Percentiles rank a stretch among this genome's conserved stretches.
Evolutionary conservation across 192 early-diverging fungal species (phyloP).

Genomic region (Mortierella claussenii): DNA sequence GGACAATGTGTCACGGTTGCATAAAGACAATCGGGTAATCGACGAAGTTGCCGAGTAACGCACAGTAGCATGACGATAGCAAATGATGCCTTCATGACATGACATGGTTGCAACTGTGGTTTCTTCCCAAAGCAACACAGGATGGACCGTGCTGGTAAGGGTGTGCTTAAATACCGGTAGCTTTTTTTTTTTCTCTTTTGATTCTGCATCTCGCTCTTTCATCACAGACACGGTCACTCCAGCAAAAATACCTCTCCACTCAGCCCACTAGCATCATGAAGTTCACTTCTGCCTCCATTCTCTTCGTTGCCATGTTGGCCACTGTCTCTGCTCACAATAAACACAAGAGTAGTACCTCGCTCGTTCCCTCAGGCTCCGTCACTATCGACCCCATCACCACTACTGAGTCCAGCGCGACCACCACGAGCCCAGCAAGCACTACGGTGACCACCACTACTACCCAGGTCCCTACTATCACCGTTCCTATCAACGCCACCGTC

Average conservation of each 20-base stretch:
- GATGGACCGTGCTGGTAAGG: too few species aligned
- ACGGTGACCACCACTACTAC: neutral
- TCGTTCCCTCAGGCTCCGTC: neutral
- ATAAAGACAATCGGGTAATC: neutral
- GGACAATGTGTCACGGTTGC: neutral
- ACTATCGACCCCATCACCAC: neutral
- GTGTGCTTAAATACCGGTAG: neutral
- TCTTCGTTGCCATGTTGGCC: slow-evolving; percentile 6
- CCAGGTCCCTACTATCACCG: neutral
- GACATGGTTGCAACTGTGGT: neutral
- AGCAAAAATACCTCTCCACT: neutral
- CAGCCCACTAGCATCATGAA: slow-evolving; percentile 9
- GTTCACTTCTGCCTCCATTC: slow-evolving; percentile 6
- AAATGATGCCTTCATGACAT: neutral
- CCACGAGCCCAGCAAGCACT: neutral
- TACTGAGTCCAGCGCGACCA: neutral
- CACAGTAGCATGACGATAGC: neutral
- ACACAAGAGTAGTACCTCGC: neutral
- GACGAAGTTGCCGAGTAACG: too few species aligned
- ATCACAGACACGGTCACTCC: neutral
- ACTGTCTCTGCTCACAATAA: slow-evolving; percentile 8
- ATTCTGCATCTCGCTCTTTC: neutral
- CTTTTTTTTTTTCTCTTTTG: neutral
- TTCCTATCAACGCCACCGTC: slow-evolving; percentile 1
- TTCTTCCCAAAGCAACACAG: too few species aligned